Percentiles rank a stretch among this genome's conserved stretches.
Conservation (phyloP, 2,329 filamentous ascomycete species). For the Helotiales sp. region DNA sequence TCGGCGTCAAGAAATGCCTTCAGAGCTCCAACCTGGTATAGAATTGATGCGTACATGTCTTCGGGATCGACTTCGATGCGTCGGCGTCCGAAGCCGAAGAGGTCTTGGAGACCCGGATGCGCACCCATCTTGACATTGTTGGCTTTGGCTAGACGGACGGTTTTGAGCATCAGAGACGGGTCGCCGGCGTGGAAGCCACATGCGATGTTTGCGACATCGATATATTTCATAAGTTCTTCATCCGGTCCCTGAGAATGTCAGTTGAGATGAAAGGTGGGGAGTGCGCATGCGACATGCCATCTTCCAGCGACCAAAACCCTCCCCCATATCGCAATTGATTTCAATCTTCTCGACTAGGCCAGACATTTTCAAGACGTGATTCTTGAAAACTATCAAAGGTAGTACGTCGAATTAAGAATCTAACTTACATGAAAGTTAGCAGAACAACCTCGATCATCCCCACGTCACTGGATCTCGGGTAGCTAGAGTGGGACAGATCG, state of each 20-base stretch:
- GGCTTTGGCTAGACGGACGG: slow-evolving; percentile 56
- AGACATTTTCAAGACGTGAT: too few species aligned
- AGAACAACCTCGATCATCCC: too few species aligned
- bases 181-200: slow-evolving; percentile 63
- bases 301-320: slow-evolving; percentile 48
- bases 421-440: too few species aligned
- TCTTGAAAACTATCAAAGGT: too few species aligned
- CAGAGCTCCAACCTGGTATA: slow-evolving; percentile 65
- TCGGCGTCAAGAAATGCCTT: slow-evolving; percentile 59
- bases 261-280: neutral
- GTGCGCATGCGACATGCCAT: slow-evolving; percentile 31
- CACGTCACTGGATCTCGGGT: too few species aligned
- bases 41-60: slow-evolving; percentile 55
- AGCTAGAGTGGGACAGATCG: too few species aligned
- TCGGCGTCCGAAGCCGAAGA: slow-evolving; percentile 63
- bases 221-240: slow-evolving; percentile 58
- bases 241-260: slow-evolving; percentile 49
- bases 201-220: slow-evolving; percentile 63
- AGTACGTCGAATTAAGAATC: too few species aligned
- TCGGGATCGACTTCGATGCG: slow-evolving; percentile 59
- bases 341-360: slow-evolving; percentile 21
- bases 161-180: slow-evolving; percentile 63
- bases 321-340: slow-evolving; percentile 55
- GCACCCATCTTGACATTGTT: slow-evolving; percentile 59
- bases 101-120: slow-evolving; percentile 64